These are phyloP conservation scores for Medicago lupulina DNA, from an alignment of 306 rosid species.

Conservation along the genomic window DNA sequence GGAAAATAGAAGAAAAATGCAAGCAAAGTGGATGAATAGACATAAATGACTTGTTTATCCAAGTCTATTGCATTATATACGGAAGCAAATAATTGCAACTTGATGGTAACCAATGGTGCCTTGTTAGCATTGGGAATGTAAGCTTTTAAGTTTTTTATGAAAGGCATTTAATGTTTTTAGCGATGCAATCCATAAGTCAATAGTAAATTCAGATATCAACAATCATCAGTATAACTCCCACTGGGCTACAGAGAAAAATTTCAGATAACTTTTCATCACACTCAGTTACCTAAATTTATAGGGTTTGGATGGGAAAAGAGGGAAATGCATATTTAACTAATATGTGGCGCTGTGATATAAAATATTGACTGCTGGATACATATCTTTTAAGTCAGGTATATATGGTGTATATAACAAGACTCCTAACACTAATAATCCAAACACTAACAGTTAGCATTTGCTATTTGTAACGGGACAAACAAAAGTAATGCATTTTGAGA, in stretches of 20 bases:
- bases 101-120: background rate
- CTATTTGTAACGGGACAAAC: constrained; percentile 22
- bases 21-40: no score
- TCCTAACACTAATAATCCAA: constrained; percentile 16
- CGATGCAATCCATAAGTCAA: background rate
- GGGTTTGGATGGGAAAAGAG: constrained; percentile 12
- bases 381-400: constrained; percentile 6
- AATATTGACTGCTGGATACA: background rate
- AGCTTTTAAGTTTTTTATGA: background rate
- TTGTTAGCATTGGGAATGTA: background rate
- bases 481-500: constrained; percentile 29
- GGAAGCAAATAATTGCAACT: background rate
- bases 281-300: constrained; percentile 18
- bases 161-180: background rate
- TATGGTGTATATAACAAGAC: constrained; percentile 3
- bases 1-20: no score
- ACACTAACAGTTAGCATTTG: constrained; percentile 7
- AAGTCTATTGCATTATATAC: no score
- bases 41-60: no score
- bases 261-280: constrained; percentile 6
- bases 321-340: constrained; percentile 7
- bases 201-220: constrained; percentile 31
- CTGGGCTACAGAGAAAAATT: background rate
- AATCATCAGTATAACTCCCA: constrained; percentile 12
- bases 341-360: background rate